Conservation (phyloP, 768 basidiomycete species). For the Lactarius sp. region DNA sequence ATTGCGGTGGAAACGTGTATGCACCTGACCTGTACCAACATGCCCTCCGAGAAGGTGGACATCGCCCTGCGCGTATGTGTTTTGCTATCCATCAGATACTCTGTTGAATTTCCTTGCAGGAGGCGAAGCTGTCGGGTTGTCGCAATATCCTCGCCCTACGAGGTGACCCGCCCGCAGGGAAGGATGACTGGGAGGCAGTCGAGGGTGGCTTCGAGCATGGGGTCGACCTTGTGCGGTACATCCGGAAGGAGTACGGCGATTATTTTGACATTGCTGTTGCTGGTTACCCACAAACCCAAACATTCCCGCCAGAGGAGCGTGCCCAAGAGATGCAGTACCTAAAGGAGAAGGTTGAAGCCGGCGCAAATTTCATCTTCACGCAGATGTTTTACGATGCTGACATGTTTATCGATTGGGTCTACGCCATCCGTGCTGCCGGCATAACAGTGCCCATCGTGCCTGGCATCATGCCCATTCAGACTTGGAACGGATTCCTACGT, state of each 20-base stretch:
- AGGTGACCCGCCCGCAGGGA: slow-evolving; percentile 86
- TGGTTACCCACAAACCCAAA: slow-evolving; percentile 83
- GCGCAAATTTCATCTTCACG: slow-evolving; percentile 91
- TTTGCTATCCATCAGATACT: slow-evolving; percentile 8
- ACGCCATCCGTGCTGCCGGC: slow-evolving; percentile 72
- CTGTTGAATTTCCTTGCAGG: slow-evolving; percentile 42
- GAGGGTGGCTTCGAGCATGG: slow-evolving; percentile 89
- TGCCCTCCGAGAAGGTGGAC: slow-evolving; percentile 95
- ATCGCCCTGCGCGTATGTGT: slow-evolving; percentile 70
- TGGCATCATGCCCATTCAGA: slow-evolving; percentile 93
- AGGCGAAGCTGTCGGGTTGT: slow-evolving; percentile 85
- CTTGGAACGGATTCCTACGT: slow-evolving; percentile 90
- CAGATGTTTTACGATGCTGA: slow-evolving; percentile 98
- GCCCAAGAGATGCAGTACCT: slow-evolving; percentile 77
- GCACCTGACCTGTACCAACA: slow-evolving; percentile 98
- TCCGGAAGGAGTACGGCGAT: slow-evolving; percentile 75
- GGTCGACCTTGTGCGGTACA: slow-evolving; percentile 87
- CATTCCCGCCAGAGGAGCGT: slow-evolving; percentile 66
- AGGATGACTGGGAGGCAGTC: slow-evolving; percentile 88
- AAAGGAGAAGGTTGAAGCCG: slow-evolving; percentile 88
- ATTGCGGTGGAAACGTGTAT: slow-evolving; percentile 97
- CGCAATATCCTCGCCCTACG: slow-evolving; percentile 90
- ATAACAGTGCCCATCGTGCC: slow-evolving; percentile 89
- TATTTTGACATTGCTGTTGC: slow-evolving; percentile 95
- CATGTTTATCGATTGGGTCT: slow-evolving; percentile 90